Percentiles rank a stretch among this genome's conserved stretches.
These are phyloP conservation scores for Candida neerlandica DNA, from an alignment of 1,139 yeast genomes.

Conservation along the genomic window DNA sequence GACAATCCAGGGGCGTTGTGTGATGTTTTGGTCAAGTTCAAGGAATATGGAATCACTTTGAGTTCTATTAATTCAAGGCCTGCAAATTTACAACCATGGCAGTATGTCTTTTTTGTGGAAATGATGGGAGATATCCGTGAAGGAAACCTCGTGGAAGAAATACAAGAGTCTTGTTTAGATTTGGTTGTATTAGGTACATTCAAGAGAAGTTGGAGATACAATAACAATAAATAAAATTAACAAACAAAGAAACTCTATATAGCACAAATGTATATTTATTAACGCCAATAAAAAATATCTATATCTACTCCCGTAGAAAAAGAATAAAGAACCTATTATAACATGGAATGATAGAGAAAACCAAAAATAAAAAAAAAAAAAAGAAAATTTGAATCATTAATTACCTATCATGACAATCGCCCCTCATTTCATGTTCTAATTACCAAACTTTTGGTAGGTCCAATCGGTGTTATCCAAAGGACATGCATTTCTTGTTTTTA, in stretches of 20 bases:
- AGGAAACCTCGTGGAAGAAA: slow-evolving; percentile 22
- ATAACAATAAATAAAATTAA: slow-evolving; percentile 1
- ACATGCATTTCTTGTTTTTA: slow-evolving; percentile 95
- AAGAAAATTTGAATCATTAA: background rate
- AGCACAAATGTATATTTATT: background rate
- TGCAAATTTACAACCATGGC: slow-evolving; percentile 69
- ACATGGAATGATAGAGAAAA: background rate
- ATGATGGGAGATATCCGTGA: slow-evolving; percentile 36
- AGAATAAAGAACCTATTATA: background rate
- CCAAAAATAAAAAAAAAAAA: background rate
- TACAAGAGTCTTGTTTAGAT: slow-evolving; percentile 29
- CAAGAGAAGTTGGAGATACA: slow-evolving; percentile 32
- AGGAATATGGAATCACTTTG: slow-evolving; percentile 61
- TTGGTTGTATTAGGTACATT: slow-evolving; percentile 44
- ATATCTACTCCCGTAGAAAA: background rate
- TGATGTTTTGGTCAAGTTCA: slow-evolving; percentile 62
- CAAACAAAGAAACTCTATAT: background rate
- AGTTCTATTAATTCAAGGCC: slow-evolving; percentile 78
- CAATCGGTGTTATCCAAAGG: slow-evolving; percentile 96
- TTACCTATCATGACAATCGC: background rate
- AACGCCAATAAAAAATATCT: background rate
- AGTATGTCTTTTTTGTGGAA: slow-evolving; percentile 82
- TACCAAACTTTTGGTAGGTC: slow-evolving; percentile 83
- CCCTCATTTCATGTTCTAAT: slow-evolving; percentile 14
- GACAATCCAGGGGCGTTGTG: slow-evolving; percentile 78